These are phyloP conservation scores for Discostella stelligeroides DNA, from an alignment of 108 stramenopile species.

Conservation along the genomic window DNA sequence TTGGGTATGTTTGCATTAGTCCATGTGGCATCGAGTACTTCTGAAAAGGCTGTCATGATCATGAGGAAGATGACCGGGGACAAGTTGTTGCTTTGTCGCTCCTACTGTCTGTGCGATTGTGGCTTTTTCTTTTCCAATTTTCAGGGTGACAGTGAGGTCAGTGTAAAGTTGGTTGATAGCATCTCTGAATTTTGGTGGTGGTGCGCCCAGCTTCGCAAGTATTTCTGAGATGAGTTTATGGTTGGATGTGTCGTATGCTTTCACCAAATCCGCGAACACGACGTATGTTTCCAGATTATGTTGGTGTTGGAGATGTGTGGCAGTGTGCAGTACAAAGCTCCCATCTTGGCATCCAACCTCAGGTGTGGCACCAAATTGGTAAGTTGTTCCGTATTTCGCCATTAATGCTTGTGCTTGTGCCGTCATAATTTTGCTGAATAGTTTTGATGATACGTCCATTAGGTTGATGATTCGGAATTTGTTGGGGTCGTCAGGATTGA, in stretches of 20 bases:
- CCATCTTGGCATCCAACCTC: conserved; percentile 10
- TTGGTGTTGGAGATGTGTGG: no score
- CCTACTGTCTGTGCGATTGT: background rate
- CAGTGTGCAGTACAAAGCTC: no score
- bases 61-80: conserved; percentile 29
- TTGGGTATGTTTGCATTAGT: no score
- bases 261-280: no score
- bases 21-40: no score
- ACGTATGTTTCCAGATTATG: no score
- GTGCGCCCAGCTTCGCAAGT: no score
- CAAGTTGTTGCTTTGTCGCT: background rate
- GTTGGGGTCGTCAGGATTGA: conserved; percentile 6
- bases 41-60: conserved; percentile 13
- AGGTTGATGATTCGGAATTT: conserved; percentile 19
- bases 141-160: conserved; percentile 13
- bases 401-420: background rate
- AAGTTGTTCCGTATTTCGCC: conserved; percentile 1
- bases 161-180: no score
- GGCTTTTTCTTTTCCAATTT: background rate
- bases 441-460: conserved; percentile 14
- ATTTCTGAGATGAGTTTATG: no score
- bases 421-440: conserved; percentile 3
- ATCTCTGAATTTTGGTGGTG: no score
- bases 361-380: conserved; percentile 20
- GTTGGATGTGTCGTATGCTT: no score